Conservation (phyloP, 257 asterid genomes). For the Euphrasia confusa region DNA sequence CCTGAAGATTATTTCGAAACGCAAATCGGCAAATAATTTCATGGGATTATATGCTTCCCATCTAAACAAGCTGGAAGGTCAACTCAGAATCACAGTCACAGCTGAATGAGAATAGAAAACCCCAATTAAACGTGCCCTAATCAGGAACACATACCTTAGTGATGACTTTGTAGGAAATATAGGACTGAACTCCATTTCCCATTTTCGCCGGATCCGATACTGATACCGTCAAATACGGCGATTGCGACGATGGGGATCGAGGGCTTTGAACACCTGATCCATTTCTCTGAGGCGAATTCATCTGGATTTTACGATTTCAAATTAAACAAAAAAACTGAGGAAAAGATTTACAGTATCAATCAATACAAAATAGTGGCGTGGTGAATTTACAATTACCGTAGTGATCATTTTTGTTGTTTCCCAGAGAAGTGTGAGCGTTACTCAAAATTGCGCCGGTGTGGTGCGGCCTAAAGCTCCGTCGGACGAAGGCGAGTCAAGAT, state of each 20-base stretch:
- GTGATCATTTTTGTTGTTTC: slow-evolving; percentile 35
- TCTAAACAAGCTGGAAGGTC: slow-evolving; percentile 9
- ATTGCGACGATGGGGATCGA: slow-evolving; percentile 71
- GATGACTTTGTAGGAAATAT: slow-evolving; percentile 94
- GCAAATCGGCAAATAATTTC: background rate
- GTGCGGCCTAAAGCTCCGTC: slow-evolving; percentile 27
- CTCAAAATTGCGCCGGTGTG: slow-evolving; percentile 23
- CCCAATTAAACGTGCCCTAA: background rate
- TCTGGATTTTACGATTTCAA: slow-evolving; percentile 20
- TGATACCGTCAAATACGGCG: slow-evolving; percentile 70
- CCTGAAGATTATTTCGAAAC: background rate
- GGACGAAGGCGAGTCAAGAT: slow-evolving; percentile 11
- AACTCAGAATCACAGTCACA: slow-evolving; percentile 21
- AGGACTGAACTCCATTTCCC: slow-evolving; percentile 98
- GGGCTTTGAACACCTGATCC: slow-evolving; percentile 88
- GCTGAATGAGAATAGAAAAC: slow-evolving; percentile 5
- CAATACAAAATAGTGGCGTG: background rate
- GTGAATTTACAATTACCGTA: slow-evolving; percentile 29
- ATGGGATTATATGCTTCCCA: background rate
- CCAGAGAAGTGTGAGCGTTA: slow-evolving; percentile 5
- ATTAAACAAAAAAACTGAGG: slow-evolving; percentile 4
- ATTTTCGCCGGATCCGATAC: slow-evolving; percentile 96
- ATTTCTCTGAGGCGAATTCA: slow-evolving; percentile 57
- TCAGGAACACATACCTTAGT: slow-evolving; percentile 35
- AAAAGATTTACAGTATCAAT: slow-evolving; percentile 26